phyloP scores from a whole-genome alignment of 306 rosid species.

The Trifolium dubium region DNA sequence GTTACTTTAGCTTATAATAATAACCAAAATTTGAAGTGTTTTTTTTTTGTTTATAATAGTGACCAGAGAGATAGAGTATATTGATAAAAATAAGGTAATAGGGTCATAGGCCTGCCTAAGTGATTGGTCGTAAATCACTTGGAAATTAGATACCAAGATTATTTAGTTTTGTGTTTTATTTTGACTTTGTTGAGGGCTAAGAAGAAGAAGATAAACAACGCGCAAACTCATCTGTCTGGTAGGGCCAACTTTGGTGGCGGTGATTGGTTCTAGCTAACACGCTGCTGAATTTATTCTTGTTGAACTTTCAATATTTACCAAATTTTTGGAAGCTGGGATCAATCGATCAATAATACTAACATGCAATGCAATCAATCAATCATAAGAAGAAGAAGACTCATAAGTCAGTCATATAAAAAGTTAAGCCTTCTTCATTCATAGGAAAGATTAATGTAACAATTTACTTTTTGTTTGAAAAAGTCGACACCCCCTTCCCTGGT shows the following conservation, averaged over 20 bases:
- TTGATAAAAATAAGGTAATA: background rate
- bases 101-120: background rate
- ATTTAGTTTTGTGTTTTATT: background rate
- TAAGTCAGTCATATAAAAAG: background rate
- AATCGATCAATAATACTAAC: background rate
- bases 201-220: constrained; percentile 4
- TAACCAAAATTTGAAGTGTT: no score
- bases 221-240: constrained; percentile 34
- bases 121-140: background rate
- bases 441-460: no score
- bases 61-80: no score
- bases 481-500: background rate
- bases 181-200: constrained; percentile 14
- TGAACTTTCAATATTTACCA: constrained; percentile 34
- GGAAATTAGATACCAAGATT: background rate
- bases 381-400: background rate
- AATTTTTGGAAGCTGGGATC: constrained; percentile 42
- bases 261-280: constrained; percentile 20
- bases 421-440: background rate
- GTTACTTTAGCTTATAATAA: no score
- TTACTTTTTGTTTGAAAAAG: background rate
- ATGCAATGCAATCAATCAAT: no score
- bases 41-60: no score
- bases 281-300: background rate
- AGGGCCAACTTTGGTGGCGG: constrained; percentile 25